Evolutionary conservation across 345 rosid genomes (phyloP).

Genomic region (Gossypium thurberi): DNA sequence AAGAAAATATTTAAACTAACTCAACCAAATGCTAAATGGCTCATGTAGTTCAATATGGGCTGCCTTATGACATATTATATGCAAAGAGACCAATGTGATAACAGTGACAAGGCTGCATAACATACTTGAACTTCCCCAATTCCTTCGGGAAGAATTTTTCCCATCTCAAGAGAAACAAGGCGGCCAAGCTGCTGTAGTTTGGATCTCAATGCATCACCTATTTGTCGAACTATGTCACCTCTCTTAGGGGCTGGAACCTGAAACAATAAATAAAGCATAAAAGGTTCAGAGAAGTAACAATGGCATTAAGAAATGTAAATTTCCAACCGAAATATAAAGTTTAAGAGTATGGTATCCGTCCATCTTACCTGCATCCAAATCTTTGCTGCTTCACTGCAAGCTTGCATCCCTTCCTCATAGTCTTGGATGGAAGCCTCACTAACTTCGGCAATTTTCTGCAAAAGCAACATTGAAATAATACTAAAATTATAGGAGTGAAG

Average conservation of each 20-base stretch:
- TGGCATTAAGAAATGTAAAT: not conserved
- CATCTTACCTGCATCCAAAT: conserved; percentile 73
- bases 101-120: not conserved
- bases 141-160: conserved; percentile 94
- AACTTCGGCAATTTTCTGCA: conserved; percentile 71
- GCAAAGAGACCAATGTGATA: not conserved
- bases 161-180: conserved; percentile 96
- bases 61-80: not conserved
- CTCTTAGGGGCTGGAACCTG: conserved; percentile 98
- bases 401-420: conserved; percentile 75
- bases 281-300: not conserved
- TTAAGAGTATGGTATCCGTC: not conserved
- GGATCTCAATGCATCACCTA: conserved; percentile 79
- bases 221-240: conserved; percentile 94
- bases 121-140: conserved; percentile 94
- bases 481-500: not conserved
- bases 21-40: not conserved
- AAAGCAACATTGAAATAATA: conserved; percentile 7
- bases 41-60: not conserved
- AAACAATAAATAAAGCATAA: not conserved
- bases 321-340: not conserved
- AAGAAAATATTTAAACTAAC: not conserved
- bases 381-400: conserved; percentile 78
- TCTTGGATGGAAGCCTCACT: conserved; percentile 73
- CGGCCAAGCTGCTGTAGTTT: conserved; percentile 80